A percentile compares a stretch with the other conserved stretches of the same genome.
Evolutionary conservation across 148 eudicot species (phyloP).

Genomic region (Rhododendron mucronatum): DNA sequence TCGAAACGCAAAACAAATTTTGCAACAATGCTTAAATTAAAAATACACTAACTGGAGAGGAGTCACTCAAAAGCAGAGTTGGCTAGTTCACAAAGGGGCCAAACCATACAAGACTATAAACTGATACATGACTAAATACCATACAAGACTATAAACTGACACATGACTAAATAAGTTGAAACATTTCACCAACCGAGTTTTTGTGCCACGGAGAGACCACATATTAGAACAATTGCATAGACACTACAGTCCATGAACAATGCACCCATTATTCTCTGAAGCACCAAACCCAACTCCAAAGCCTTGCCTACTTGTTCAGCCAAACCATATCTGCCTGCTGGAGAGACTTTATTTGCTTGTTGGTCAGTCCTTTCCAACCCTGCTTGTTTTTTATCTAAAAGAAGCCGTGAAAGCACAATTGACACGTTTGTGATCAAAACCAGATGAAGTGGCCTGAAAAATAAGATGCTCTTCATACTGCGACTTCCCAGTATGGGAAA

Average conservation of each 20-base stretch:
- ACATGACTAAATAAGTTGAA: background rate
- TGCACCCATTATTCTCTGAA: slow-evolving; percentile 51
- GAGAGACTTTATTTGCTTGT: slow-evolving; percentile 17
- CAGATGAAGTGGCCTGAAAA: slow-evolving; percentile 64
- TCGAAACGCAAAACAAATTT: background rate
- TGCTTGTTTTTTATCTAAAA: slow-evolving; percentile 31
- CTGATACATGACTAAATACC: background rate
- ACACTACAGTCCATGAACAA: slow-evolving; percentile 67
- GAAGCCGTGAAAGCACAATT: slow-evolving; percentile 40
- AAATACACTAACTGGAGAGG: background rate
- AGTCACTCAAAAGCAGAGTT: background rate
- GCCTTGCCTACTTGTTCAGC: slow-evolving; percentile 55
- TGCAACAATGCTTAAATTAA: background rate
- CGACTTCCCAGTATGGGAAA: slow-evolving; percentile 57
- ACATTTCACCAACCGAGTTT: slow-evolving; percentile 18
- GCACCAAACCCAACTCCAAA: slow-evolving; percentile 56
- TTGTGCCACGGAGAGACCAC: slow-evolving; percentile 45
- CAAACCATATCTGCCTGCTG: slow-evolving; percentile 39
- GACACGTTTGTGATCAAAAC: slow-evolving; percentile 58
- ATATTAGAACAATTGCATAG: slow-evolving; percentile 51
- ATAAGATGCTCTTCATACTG: slow-evolving; percentile 34
- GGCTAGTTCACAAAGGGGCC: background rate
- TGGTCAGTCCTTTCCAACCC: slow-evolving; percentile 19
- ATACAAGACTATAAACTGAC: background rate
- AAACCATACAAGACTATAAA: background rate